phyloP scores from a whole-genome alignment of 2,329 filamentous ascomycete genomes.

The Claviceps paspali region DNA sequence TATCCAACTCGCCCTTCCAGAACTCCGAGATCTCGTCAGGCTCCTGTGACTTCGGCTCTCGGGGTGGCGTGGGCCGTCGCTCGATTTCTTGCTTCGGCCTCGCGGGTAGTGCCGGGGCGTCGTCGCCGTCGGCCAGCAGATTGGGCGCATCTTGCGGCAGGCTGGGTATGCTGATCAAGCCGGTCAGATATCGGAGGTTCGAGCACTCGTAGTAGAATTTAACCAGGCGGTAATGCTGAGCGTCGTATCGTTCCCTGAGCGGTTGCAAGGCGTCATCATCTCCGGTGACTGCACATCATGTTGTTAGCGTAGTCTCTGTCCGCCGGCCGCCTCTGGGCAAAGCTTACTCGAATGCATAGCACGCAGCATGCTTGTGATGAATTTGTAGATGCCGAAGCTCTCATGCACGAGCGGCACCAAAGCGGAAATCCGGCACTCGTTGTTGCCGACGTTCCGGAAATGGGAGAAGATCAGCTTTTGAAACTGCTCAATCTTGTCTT shows the following conservation, averaged over 20 bases:
- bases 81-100: constrained; percentile 64
- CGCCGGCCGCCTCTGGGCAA: not conserved
- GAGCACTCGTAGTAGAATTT: constrained; percentile 99
- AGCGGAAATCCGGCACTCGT: constrained; percentile 91
- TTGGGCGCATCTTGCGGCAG: constrained; percentile 89
- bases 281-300: constrained; percentile 51
- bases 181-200: constrained; percentile 90
- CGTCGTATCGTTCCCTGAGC: constrained; percentile 76
- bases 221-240: constrained; percentile 89
- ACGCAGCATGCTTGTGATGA: constrained; percentile 96
- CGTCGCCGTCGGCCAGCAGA: constrained; percentile 70
- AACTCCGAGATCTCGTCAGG: constrained; percentile 95
- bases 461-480: constrained; percentile 98
- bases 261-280: constrained; percentile 87
- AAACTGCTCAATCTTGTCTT: constrained; percentile 97
- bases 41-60: constrained; percentile 55
- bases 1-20: constrained; percentile 84
- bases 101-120: constrained; percentile 66
- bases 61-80: constrained; percentile 53
- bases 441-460: constrained; percentile 81
- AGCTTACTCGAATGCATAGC: constrained; percentile 86
- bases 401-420: constrained; percentile 89
- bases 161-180: constrained; percentile 89
- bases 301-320: constrained; percentile 10
- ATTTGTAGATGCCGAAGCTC: constrained; percentile 99